Percentiles rank a stretch among this genome's conserved stretches.
These are phyloP conservation scores for Musa beccarii DNA, from an alignment of 176 grass and related monocot genomes.

Conservation along the genomic window DNA sequence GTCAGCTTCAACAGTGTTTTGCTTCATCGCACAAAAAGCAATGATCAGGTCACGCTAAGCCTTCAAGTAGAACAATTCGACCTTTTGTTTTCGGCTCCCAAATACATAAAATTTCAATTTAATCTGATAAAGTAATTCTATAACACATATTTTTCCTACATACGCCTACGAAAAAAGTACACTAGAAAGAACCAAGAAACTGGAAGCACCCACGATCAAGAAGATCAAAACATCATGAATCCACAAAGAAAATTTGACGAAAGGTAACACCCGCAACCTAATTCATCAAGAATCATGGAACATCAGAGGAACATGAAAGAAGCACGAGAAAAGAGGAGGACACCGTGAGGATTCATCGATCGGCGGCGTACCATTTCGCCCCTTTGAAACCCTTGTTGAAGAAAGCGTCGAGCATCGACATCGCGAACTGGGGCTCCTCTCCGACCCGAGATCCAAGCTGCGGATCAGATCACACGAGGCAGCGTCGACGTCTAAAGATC, in stretches of 20 bases:
- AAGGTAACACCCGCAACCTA: too few relatives aligned
- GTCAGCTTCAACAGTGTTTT: constrained; percentile 96
- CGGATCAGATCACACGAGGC: too few relatives aligned
- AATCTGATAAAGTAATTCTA: neutral
- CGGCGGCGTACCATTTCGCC: constrained; percentile 54
- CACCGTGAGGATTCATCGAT: neutral
- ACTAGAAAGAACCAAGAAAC: neutral
- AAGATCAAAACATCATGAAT: neutral
- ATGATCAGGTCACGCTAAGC: neutral
- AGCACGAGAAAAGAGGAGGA: neutral
- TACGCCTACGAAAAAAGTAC: neutral
- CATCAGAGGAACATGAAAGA: neutral
- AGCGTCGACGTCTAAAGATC: too few relatives aligned
- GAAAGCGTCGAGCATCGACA: constrained; percentile 96
- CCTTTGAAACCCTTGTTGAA: constrained; percentile 68
- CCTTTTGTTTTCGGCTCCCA: neutral
- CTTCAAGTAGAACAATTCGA: neutral
- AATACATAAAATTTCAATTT: neutral
- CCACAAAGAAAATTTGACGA: neutral
- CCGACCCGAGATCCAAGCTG: neutral
- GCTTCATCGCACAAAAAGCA: constrained; percentile 27
- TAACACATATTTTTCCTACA: neutral
- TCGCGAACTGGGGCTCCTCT: constrained; percentile 13
- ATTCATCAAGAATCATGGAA: neutral
- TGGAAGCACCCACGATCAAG: neutral